Percentiles rank a stretch among this genome's conserved stretches.
These are phyloP conservation scores for Phaeosphaeriaceae sp. DNA, from an alignment of 2,329 filamentous ascomycete species.

Conservation along the genomic window DNA sequence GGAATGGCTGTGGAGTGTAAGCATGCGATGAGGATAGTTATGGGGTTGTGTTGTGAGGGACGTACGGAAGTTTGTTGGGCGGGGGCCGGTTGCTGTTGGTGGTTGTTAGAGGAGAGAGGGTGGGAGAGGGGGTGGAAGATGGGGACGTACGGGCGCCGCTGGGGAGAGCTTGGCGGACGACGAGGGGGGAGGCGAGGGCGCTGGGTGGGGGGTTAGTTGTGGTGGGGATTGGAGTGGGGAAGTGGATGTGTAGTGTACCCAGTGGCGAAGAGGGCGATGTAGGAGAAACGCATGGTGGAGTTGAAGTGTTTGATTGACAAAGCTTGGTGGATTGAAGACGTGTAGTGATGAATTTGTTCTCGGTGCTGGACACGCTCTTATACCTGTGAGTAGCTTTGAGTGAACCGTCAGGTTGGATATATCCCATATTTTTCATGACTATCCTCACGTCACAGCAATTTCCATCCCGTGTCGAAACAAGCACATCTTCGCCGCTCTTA, in stretches of 20 bases:
- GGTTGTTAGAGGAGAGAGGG: too few species aligned
- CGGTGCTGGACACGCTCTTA: not conserved
- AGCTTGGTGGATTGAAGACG: not conserved
- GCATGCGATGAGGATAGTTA: too few species aligned
- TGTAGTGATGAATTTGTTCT: not conserved
- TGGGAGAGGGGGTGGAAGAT: not conserved
- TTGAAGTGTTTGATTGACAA: not conserved
- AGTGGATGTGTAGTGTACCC: constrained; percentile 6
- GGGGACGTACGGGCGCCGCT: constrained; percentile 1
- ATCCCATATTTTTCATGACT: not conserved
- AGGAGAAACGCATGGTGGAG: constrained; percentile 15
- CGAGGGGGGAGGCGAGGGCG: constrained; percentile 17
- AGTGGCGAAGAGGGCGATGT: constrained; percentile 13
- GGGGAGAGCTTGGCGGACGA: constrained; percentile 7
- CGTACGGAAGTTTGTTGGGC: too few species aligned
- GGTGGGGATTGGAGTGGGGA: not conserved
- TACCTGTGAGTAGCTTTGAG: not conserved
- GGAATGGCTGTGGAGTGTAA: too few species aligned
- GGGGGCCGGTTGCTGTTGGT: too few species aligned
- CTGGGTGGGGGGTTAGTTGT: constrained; percentile 13
- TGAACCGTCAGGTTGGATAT: not conserved
- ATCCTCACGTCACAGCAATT: not conserved
- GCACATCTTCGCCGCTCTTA: not conserved
- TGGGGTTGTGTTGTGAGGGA: too few species aligned
- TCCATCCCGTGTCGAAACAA: not conserved